Percentiles rank a stretch among this genome's conserved stretches.
phyloP scores from a whole-genome alignment of 2,329 filamentous ascomycete species.

The Talaromyces sp. region DNA sequence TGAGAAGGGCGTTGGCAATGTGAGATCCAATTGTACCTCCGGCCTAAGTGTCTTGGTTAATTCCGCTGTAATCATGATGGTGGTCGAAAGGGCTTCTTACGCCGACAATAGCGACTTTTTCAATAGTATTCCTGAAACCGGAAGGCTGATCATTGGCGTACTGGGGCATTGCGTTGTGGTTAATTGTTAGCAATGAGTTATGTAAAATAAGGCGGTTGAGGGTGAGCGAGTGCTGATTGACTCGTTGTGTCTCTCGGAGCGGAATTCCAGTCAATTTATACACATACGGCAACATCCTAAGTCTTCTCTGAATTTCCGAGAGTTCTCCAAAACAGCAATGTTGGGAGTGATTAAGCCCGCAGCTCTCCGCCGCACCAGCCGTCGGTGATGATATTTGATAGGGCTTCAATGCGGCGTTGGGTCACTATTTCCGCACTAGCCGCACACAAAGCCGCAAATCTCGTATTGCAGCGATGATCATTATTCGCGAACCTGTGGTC shows the following conservation, averaged over 20 bases:
- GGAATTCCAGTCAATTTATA: background rate
- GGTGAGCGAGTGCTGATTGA: background rate
- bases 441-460: background rate
- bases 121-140: conserved; percentile 29
- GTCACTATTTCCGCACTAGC: background rate
- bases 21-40: conserved; percentile 32
- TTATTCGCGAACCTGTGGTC: background rate
- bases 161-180: background rate
- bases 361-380: background rate
- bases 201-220: background rate
- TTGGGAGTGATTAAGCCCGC: background rate
- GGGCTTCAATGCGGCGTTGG: background rate
- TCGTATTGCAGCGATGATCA: background rate
- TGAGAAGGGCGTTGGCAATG: conserved; percentile 37
- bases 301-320: background rate
- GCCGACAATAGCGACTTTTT: conserved; percentile 40
- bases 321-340: background rate
- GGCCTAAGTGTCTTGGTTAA: conserved; percentile 26
- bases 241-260: background rate
- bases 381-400: background rate
- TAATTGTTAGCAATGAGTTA: no score
- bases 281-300: background rate
- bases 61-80: background rate
- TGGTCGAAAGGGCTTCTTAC: conserved; percentile 21
- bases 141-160: conserved; percentile 13